Evolutionary conservation across 78 protist species (phyloP).

Genomic region (Emiliania huxleyi): DNA sequence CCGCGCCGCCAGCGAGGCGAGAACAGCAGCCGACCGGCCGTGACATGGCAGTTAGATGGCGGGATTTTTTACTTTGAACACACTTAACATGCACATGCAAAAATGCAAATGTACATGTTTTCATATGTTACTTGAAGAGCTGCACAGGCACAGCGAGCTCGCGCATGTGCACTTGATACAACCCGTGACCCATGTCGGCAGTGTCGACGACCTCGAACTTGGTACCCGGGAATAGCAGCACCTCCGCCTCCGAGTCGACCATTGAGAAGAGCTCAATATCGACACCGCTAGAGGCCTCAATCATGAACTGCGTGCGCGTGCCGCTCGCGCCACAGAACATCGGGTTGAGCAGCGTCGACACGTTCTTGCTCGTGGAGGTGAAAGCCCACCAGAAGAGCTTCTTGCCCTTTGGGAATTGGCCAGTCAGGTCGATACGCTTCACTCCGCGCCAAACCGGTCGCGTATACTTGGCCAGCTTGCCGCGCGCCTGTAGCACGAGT

Average conservation of each 20-base stretch:
- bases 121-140: not conserved
- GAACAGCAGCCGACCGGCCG: too few relatives aligned
- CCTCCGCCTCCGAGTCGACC: not conserved
- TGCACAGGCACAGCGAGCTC: not conserved
- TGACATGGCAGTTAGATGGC: too few relatives aligned
- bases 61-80: too few relatives aligned
- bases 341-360: not conserved
- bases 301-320: not conserved
- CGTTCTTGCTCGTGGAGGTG: not conserved
- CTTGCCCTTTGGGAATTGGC: not conserved
- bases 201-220: not conserved
- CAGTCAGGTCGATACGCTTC: not conserved
- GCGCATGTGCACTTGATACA: not conserved
- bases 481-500: not conserved
- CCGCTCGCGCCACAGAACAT: not conserved
- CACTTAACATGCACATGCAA: too few relatives aligned
- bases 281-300: not conserved
- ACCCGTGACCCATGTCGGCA: not conserved
- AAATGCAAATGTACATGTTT: not conserved
- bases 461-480: not conserved
- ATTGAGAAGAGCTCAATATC: not conserved
- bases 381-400: not conserved
- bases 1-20: too few relatives aligned
- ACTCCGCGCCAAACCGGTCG: not conserved
- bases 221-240: not conserved